These are phyloP conservation scores for Trametes versicolor DNA, from an alignment of 1,284 basidiomycete species.

Conservation along the genomic window DNA sequence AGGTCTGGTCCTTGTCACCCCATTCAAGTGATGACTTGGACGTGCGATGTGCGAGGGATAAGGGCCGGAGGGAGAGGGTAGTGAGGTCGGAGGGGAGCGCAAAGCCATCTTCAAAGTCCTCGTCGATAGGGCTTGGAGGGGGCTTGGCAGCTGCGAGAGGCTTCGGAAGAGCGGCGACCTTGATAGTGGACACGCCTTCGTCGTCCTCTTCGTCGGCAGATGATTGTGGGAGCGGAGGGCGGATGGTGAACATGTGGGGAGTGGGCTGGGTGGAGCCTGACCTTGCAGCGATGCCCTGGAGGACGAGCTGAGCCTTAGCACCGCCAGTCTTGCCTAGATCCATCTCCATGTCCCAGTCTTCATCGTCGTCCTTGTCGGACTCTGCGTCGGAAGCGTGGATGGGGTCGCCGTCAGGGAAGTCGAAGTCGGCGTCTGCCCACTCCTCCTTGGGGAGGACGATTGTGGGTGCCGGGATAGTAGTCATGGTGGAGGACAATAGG, in stretches of 20 bases:
- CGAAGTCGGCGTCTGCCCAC: constrained; percentile 87
- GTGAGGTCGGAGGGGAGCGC: constrained; percentile 80
- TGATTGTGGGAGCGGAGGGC: constrained; percentile 60
- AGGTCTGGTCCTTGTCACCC: constrained; percentile 83
- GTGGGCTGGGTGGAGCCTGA: constrained; percentile 42
- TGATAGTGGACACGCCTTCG: constrained; percentile 83
- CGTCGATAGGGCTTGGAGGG: constrained; percentile 42
- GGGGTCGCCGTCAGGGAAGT: constrained; percentile 76
- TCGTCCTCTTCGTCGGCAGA: constrained; percentile 73
- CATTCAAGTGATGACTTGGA: constrained; percentile 86
- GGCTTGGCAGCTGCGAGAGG: constrained; percentile 36
- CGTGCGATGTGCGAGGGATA: constrained; percentile 73
- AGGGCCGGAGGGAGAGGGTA: constrained; percentile 77
- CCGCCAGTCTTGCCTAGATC: constrained; percentile 67
- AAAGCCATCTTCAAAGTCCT: constrained; percentile 61
- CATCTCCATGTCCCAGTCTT: constrained; percentile 84
- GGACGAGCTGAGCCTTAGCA: constrained; percentile 55
- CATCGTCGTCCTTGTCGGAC: constrained; percentile 69
- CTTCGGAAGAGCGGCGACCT: constrained; percentile 65
- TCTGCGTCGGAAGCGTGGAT: constrained; percentile 64
- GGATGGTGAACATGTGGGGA: constrained; percentile 66
- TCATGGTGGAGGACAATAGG: constrained; percentile 51
- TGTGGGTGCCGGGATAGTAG: constrained; percentile 66
- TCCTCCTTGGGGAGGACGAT: constrained; percentile 69
- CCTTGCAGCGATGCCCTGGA: constrained; percentile 47